Base-by-base conservation (phyloP, 2,329 filamentous ascomycete genomes). In the Periconia digitata region DNA sequence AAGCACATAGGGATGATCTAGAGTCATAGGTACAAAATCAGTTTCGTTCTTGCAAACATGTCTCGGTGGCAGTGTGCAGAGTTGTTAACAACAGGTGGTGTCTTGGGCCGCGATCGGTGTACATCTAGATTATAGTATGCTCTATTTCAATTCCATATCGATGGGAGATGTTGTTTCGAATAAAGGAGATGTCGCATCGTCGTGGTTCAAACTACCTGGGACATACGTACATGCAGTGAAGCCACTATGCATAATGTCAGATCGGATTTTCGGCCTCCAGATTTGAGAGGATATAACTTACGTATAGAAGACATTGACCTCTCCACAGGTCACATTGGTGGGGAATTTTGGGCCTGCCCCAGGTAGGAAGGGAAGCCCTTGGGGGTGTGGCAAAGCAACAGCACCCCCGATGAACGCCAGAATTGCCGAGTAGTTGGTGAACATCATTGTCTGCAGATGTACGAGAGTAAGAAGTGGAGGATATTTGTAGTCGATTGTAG, bases 281-380 rank as follows among this genome's bases (percentile, higher is more conserved):
- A 21, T 38, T 32, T 16, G 5, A 7, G 23, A 42, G 6, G n/a
- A 3, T 32, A 16, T 42, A 13, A 42, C 40, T 6, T 29, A 42
- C 40, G 40, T 42, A 23, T 42, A 42, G 12, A 42, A 42, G 6
- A 42, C 40, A 17, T 42, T 42, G 40, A 42, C 21, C 18, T 42
- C 40, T 42, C 40, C 40, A 27, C 40, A 42, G 13, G 16, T 10
- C 23, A 27, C 22, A 17, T 32, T 29, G 16, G 23, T 42, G 6
- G 40, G 40, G n/a, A 42, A 29, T 15, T n/a, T 32, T 3, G 40
- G 38, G 12, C 35, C 35, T 38, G 35, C 3, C 3, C n/a, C n/a
- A 15, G 27, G 8, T 10, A 3, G 3, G 10, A 13, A 32, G 12
- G 27, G 8, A 10, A 15, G 27, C 4, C 27, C 27, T 15, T 32